Evolutionary conservation across 1,284 basidiomycete species (phyloP).

Genomic region (Sporisorium exsertum): DNA sequence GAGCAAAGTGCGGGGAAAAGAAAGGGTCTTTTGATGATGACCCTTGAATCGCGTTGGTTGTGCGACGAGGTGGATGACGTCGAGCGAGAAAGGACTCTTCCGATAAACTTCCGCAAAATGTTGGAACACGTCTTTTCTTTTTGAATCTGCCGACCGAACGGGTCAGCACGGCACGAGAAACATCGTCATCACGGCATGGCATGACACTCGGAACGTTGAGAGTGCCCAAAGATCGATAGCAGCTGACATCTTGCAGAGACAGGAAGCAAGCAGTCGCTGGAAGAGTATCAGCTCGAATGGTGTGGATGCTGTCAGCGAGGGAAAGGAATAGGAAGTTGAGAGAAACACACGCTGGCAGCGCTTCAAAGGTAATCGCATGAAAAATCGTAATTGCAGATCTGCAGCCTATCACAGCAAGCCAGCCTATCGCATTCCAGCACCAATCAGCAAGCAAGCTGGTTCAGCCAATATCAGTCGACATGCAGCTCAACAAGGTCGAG

Average conservation of each 20-base stretch:
- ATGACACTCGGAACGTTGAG: background rate
- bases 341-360: background rate
- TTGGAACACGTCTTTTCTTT: background rate
- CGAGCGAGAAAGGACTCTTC: background rate
- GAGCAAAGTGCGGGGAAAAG: slow-evolving; percentile 7
- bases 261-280: too few relatives aligned
- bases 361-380: background rate
- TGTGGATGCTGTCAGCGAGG: too few relatives aligned
- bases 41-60: background rate
- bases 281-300: too few relatives aligned
- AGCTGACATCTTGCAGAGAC: too few relatives aligned
- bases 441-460: background rate
- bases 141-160: background rate
- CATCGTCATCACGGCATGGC: background rate
- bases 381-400: background rate
- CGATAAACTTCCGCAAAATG: background rate
- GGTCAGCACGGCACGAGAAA: background rate
- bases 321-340: background rate
- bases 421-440: too few relatives aligned
- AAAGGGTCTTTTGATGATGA: background rate
- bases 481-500: background rate
- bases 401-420: slow-evolving; percentile 10
- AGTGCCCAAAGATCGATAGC: background rate
- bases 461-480: background rate
- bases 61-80: slow-evolving; percentile 1